Conservation (phyloP, 2,329 filamentous ascomycete genomes). For the Ceratocystiopsis sp. region DNA sequence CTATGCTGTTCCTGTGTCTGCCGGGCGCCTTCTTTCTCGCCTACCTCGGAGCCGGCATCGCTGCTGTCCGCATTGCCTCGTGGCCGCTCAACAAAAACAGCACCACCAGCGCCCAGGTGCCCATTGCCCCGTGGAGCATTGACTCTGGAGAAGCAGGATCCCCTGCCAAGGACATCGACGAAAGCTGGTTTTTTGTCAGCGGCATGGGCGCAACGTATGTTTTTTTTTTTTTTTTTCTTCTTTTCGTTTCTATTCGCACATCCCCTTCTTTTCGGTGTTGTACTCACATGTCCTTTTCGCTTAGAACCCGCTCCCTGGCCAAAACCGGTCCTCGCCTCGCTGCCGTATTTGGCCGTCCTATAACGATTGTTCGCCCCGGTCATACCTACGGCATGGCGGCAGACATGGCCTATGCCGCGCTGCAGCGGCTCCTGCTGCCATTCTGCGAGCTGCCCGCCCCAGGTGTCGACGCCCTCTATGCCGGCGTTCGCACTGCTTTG, state of each 20-base stretch:
- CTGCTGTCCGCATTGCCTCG: constrained; percentile 12
- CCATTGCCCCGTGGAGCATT: constrained; percentile 3
- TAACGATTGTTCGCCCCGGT: constrained; percentile 30
- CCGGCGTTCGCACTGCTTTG: constrained; percentile 19
- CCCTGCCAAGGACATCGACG: constrained; percentile 9
- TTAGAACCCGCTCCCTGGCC: constrained; percentile 15
- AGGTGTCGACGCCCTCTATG: constrained; percentile 17
- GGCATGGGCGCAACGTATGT: constrained; percentile 18
- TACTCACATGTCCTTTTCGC: background rate
- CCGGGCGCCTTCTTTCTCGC: constrained; percentile 15
- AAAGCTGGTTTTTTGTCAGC: constrained; percentile 19
- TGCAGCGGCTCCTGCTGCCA: constrained; percentile 17
- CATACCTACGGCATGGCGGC: constrained; percentile 34
- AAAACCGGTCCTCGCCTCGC: constrained; percentile 18
- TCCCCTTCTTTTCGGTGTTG: too few species aligned
- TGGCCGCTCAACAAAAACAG: constrained; percentile 14
- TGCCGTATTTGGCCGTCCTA: constrained; percentile 20
- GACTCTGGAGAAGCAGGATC: background rate
- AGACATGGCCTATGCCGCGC: constrained; percentile 25
- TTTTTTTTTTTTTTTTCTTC: background rate
- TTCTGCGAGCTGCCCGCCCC: constrained; percentile 10
- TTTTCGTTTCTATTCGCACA: background rate
- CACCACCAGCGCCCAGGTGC: background rate
- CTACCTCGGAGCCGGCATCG: constrained; percentile 13
- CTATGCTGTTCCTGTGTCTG: constrained; percentile 15